Percentiles rank a stretch among this genome's conserved stretches.
Evolutionary conservation across 495 filamentous ascomycete species (phyloP).

Genomic region (Pyronema domesticum): DNA sequence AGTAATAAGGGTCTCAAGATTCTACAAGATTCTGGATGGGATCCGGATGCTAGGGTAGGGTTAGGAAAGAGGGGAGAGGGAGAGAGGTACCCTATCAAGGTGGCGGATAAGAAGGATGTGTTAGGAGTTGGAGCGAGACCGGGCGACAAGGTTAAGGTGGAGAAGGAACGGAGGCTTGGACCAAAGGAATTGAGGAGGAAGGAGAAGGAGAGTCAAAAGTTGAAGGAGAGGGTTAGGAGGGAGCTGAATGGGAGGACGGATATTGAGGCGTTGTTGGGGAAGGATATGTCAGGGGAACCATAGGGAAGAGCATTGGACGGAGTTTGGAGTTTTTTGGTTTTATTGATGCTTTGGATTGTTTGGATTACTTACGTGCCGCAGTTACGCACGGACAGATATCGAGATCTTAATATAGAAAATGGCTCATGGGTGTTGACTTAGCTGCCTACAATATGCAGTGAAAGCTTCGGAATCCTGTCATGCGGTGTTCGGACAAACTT

Average conservation of each 20-base stretch:
- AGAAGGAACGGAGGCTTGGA: conserved; percentile 26
- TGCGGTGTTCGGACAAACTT: too few species aligned
- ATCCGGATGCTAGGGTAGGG: conserved; percentile 59
- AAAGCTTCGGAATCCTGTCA: too few species aligned
- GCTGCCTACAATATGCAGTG: too few species aligned
- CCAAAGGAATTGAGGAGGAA: conserved; percentile 20
- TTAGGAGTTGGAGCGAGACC: conserved; percentile 44
- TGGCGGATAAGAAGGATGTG: conserved; percentile 52
- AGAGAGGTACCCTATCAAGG: conserved; percentile 56
- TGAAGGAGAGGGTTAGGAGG: conserved; percentile 45
- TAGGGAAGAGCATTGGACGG: background rate
- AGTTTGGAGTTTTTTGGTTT: background rate
- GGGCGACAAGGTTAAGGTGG: conserved; percentile 13
- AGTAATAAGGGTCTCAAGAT: conserved; percentile 55
- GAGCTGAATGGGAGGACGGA: conserved; percentile 47
- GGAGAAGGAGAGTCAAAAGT: conserved; percentile 30
- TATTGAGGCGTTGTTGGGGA: conserved; percentile 39
- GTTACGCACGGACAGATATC: too few species aligned
- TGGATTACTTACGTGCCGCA: background rate
- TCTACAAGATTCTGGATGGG: conserved; percentile 67
- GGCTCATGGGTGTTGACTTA: too few species aligned
- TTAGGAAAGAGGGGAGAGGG: conserved; percentile 57
- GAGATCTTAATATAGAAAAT: too few species aligned
- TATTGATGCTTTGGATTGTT: too few species aligned
- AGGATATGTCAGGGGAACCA: background rate